phyloP scores from a whole-genome alignment of 768 basidiomycete genomes.

The Tulasnella sp. region DNA sequence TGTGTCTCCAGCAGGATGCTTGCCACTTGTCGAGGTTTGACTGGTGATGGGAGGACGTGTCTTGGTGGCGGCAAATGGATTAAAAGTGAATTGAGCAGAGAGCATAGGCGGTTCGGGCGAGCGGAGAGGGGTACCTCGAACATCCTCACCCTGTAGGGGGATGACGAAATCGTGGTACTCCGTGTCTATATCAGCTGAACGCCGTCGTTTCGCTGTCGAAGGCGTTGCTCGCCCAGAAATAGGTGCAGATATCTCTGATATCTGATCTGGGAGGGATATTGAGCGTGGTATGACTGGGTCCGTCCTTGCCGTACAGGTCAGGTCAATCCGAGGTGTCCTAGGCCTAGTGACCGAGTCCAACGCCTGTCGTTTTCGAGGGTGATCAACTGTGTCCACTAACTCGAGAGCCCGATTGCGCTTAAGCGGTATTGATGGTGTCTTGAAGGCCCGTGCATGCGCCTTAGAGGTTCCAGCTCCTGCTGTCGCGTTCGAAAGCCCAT shows the following conservation, averaged over 20 bases:
- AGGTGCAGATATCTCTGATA: background rate
- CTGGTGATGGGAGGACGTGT: background rate
- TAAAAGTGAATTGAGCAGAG: constrained; percentile 10
- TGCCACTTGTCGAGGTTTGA: background rate
- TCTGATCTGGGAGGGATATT: background rate
- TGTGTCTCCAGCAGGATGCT: background rate
- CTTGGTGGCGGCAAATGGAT: constrained; percentile 6
- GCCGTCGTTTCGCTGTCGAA: background rate
- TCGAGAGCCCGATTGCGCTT: background rate
- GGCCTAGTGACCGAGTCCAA: background rate
- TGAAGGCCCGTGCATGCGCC: no score
- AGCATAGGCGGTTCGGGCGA: background rate
- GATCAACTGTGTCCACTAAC: background rate
- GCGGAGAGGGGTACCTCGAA: background rate
- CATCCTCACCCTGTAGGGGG: background rate
- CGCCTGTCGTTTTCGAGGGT: background rate
- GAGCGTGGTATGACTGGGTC: background rate
- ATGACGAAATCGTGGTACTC: background rate
- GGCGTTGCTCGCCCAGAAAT: background rate
- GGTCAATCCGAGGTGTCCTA: background rate
- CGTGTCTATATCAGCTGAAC: background rate
- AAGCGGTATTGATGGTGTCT: background rate
- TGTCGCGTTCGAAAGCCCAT: no score
- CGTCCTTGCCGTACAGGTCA: background rate
- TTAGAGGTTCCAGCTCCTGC: no score